These are phyloP conservation scores for Nakaseomyces kungkrabaensis DNA, from an alignment of 1,139 yeast species.

Conservation along the genomic window DNA sequence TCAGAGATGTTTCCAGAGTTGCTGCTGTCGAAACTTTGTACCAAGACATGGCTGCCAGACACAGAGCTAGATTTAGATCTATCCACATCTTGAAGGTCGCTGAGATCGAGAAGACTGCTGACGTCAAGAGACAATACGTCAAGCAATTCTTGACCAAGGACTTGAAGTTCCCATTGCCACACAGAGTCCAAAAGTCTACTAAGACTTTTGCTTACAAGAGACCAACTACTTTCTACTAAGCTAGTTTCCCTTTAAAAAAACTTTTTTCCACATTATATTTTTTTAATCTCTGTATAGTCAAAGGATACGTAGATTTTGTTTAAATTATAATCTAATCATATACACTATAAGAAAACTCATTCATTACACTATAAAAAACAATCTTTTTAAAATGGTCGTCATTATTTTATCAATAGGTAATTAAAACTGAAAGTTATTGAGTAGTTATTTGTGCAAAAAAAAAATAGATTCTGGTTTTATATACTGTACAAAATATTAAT, in stretches of 20 bases:
- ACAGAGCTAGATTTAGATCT: slow-evolving; percentile 99
- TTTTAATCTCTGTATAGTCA: slow-evolving; percentile 4
- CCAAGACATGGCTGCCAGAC: slow-evolving; percentile 99
- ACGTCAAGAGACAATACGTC: slow-evolving; percentile 98
- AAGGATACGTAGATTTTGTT: slow-evolving; percentile 3
- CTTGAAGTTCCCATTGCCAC: slow-evolving; percentile 99
- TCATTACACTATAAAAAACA: neutral
- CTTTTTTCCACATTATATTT: slow-evolving; percentile 1
- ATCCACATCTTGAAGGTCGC: slow-evolving; percentile 98
- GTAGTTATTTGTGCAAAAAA: neutral
- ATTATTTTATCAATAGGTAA: too few species aligned
- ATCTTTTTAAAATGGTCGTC: too few species aligned
- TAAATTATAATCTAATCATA: slow-evolving; percentile 3
- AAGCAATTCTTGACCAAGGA: slow-evolving; percentile 93
- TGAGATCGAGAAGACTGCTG: slow-evolving; percentile 94
- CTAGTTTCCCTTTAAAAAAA: slow-evolving; percentile 3
- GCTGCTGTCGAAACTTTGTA: slow-evolving; percentile 98
- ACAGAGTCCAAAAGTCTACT: slow-evolving; percentile 92
- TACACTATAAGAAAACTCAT: slow-evolving; percentile 1
- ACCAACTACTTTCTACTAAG: slow-evolving; percentile 94
- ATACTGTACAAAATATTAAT: neutral
- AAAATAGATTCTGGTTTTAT: neutral
- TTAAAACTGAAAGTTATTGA: too few species aligned
- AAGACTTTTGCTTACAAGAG: slow-evolving; percentile 83
- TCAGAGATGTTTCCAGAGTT: slow-evolving; percentile 98